Evolutionary conservation across 2,329 filamentous ascomycete species (phyloP).

Genomic region (Lachnellula hyalina): DNA sequence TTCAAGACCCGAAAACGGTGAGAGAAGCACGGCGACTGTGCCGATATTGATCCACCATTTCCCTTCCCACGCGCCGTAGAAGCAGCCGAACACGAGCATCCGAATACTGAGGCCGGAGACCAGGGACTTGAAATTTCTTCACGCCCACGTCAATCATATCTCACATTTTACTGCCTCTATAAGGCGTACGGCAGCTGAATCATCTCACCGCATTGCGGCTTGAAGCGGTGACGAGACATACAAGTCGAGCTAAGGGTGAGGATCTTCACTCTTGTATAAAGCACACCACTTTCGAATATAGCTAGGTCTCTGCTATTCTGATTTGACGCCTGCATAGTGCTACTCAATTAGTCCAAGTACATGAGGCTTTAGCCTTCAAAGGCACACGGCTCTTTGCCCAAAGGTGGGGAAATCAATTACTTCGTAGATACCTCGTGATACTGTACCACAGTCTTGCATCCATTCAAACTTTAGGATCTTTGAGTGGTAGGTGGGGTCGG

Average conservation of each 20-base stretch:
- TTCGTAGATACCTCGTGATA: too few species aligned
- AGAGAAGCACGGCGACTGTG: neutral
- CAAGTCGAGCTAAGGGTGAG: neutral
- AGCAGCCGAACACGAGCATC: neutral
- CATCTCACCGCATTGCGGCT: slow-evolving; percentile 4
- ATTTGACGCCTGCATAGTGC: neutral
- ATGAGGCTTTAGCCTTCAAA: too few species aligned
- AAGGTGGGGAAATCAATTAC: too few species aligned
- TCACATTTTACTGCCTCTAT: neutral
- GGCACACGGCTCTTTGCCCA: too few species aligned
- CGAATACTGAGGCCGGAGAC: neutral
- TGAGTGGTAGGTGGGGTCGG: too few species aligned
- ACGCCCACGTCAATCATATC: neutral
- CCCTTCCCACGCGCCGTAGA: neutral
- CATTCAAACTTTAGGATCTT: too few species aligned
- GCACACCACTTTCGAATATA: neutral
- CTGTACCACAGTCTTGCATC: too few species aligned
- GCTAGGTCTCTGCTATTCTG: neutral
- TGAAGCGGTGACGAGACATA: neutral
- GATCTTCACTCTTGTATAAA: neutral
- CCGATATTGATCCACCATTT: neutral
- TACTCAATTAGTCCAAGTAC: too few species aligned
- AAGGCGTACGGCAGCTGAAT: neutral
- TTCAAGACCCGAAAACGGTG: neutral
- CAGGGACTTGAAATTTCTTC: neutral